Conservation (phyloP, 495 filamentous ascomycete species). For the Diplogelasinospora grovesii region DNA sequence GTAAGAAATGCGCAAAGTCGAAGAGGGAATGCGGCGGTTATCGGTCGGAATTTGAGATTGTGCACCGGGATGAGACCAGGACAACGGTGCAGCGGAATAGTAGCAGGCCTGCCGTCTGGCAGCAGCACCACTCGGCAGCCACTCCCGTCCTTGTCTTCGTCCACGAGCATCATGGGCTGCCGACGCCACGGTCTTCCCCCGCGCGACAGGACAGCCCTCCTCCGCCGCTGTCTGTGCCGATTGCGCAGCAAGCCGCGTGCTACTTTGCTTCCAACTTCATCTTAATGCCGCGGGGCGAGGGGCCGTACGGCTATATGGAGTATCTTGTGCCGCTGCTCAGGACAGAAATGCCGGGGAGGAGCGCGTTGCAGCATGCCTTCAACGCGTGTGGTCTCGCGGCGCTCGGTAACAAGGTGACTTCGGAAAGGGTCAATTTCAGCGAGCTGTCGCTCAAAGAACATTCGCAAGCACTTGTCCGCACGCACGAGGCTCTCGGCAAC, state of each 20-base stretch:
- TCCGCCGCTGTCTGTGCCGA: conserved; percentile 21
- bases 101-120: conserved; percentile 18
- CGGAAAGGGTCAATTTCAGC: conserved; percentile 19
- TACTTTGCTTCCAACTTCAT: conserved; percentile 51
- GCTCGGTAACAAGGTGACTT: conserved; percentile 36
- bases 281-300: conserved; percentile 35
- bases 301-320: conserved; percentile 47
- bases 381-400: conserved; percentile 54
- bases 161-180: conserved; percentile 9
- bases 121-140: not conserved
- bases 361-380: conserved; percentile 49
- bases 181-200: conserved; percentile 1
- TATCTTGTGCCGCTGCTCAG: conserved; percentile 49
- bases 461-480: conserved; percentile 44
- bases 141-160: conserved; percentile 5
- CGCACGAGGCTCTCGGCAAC: conserved; percentile 47
- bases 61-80: conserved; percentile 58
- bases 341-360: conserved; percentile 35
- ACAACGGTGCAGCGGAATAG: conserved; percentile 49
- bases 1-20: conserved; percentile 60
- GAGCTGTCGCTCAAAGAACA: conserved; percentile 38
- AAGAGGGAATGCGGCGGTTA: conserved; percentile 62
- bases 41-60: conserved; percentile 58
- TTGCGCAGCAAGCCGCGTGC: conserved; percentile 45
- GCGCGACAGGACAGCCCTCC: conserved; percentile 3